Conservation (phyloP, 192 early-diverging fungal species). For the Coemansia sp. region DNA sequence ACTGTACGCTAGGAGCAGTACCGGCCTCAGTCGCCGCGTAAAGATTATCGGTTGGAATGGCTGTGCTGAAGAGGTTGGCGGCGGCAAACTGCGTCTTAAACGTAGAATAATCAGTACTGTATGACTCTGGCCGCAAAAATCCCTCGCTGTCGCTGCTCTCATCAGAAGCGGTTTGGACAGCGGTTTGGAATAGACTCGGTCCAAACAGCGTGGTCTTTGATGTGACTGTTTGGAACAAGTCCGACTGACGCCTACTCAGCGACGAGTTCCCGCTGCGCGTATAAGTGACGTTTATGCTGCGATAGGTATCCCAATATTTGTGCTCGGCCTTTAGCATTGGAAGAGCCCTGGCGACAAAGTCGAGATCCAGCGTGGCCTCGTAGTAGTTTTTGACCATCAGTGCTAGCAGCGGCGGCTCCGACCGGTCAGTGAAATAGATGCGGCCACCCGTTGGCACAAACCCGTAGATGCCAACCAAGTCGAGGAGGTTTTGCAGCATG, state of each 20-base stretch:
- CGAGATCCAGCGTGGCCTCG: constrained; percentile 59
- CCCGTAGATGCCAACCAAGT: constrained; percentile 58
- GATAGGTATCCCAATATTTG: constrained; percentile 64
- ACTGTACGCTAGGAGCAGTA: constrained; percentile 39
- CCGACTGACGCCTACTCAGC: constrained; percentile 20
- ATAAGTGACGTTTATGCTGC: constrained; percentile 43
- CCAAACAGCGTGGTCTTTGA: constrained; percentile 32
- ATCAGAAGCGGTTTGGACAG: neutral
- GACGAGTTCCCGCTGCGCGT: constrained; percentile 20
- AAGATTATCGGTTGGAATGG: constrained; percentile 15
- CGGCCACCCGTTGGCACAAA: constrained; percentile 78
- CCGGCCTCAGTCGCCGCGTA: constrained; percentile 41
- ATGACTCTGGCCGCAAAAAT: constrained; percentile 28
- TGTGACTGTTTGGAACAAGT: constrained; percentile 4
- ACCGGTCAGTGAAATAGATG: constrained; percentile 74
- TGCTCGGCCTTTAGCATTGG: constrained; percentile 67
- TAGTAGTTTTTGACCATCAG: constrained; percentile 71
- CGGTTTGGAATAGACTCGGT: constrained; percentile 27
- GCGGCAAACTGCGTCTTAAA: constrained; percentile 13
- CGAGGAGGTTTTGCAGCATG: constrained; percentile 68
- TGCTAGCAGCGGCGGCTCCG: constrained; percentile 69
- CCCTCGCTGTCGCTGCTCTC: neutral
- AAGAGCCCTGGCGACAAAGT: constrained; percentile 57
- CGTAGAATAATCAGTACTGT: constrained; percentile 15
- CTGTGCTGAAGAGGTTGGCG: constrained; percentile 12